Evolutionary conservation across 192 early-diverging fungal genomes (phyloP).

Genomic region (Cetraspora pellucida): DNA sequence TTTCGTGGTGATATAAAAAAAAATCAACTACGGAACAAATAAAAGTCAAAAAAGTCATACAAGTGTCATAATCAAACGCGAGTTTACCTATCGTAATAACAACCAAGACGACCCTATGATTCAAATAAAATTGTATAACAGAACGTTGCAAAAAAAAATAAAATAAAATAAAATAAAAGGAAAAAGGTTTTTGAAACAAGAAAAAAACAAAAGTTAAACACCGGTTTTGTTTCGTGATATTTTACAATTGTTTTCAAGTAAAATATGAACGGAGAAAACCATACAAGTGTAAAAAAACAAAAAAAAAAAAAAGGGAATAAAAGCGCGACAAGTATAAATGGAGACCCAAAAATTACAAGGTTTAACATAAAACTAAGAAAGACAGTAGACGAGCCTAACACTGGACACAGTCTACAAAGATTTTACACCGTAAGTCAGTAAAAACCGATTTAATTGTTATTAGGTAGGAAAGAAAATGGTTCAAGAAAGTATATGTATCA

Average conservation of each 20-base stretch:
- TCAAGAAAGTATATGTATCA: background rate
- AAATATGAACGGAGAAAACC: background rate
- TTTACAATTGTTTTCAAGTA: background rate
- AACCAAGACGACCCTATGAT: no score
- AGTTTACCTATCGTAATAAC: no score
- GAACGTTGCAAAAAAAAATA: no score
- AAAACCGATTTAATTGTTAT: background rate
- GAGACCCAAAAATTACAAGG: background rate
- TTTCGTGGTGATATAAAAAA: background rate
- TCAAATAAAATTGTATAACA: no score
- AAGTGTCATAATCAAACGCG: no score
- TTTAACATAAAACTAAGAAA: background rate
- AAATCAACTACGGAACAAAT: background rate
- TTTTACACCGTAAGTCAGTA: background rate
- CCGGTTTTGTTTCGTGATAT: no score
- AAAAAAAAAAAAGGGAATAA: background rate
- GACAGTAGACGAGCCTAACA: constrained; percentile 12
- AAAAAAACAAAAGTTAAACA: background rate
- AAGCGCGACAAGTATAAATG: background rate
- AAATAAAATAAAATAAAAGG: no score
- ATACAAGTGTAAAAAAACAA: background rate
- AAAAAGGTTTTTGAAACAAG: background rate
- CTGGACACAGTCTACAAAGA: constrained; percentile 12
- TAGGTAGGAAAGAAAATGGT: background rate
- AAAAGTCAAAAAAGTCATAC: background rate